Evolutionary conservation across 2,329 filamentous ascomycete species (phyloP).

Genomic region (Fusarium multiceps): DNA sequence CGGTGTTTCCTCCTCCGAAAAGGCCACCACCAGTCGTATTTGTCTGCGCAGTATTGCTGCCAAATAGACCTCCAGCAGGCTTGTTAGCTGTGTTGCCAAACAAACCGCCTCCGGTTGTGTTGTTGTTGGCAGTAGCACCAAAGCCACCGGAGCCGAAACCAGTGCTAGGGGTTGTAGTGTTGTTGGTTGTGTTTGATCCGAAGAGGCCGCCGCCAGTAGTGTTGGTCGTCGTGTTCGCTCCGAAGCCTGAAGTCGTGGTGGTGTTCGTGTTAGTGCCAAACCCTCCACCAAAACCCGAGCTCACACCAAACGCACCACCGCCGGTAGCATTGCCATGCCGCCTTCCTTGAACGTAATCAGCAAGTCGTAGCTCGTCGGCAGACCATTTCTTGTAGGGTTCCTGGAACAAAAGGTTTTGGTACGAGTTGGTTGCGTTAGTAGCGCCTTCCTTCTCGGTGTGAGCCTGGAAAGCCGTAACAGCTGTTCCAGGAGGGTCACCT

Average conservation of each 20-base stretch:
- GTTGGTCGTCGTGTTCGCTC: constrained; percentile 51
- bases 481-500: constrained; percentile 76
- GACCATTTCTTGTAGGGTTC: constrained; percentile 90
- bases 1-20: constrained; percentile 42
- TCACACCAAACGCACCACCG: constrained; percentile 83
- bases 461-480: constrained; percentile 73
- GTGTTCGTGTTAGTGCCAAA: constrained; percentile 55
- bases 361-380: constrained; percentile 83
- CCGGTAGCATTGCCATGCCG: constrained; percentile 85
- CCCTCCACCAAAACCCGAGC: constrained; percentile 63
- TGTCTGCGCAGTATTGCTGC: constrained; percentile 38
- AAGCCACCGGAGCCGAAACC: constrained; percentile 54
- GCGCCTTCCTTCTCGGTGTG: constrained; percentile 79
- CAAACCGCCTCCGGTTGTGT: constrained; percentile 44
- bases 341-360: constrained; percentile 89
- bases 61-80: constrained; percentile 55
- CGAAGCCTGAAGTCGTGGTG: constrained; percentile 58
- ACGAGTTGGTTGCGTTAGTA: constrained; percentile 68
- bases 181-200: constrained; percentile 49
- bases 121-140: constrained; percentile 50
- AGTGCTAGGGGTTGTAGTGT: constrained; percentile 40
- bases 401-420: constrained; percentile 83
- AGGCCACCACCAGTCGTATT: constrained; percentile 43
- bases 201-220: constrained; percentile 55
- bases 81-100: constrained; percentile 48